Conservation (phyloP, 176 grass and related monocot genomes). For the Aegilops tauschii region DNA sequence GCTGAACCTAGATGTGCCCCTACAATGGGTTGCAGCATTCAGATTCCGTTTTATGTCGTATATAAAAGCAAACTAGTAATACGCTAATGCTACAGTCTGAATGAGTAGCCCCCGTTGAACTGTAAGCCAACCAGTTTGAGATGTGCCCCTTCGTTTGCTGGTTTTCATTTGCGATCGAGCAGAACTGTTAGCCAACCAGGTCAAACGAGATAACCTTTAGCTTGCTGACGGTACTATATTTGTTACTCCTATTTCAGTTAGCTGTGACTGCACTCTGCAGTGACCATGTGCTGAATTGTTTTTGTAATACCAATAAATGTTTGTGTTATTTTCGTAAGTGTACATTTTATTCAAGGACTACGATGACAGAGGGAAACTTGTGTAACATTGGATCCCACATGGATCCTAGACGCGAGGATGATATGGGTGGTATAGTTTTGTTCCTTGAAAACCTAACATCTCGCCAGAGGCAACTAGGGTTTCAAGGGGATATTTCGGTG, state of each 20-base stretch:
- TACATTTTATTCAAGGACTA: no score
- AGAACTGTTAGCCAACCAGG: neutral
- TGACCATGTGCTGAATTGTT: neutral
- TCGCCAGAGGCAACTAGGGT: no score
- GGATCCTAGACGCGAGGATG: no score
- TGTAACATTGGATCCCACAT: no score
- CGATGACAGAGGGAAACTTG: no score
- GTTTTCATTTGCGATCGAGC: neutral
- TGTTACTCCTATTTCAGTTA: neutral
- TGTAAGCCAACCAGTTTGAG: no score
- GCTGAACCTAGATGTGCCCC: conserved; percentile 23
- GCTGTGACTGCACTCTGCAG: neutral
- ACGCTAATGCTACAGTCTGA: conserved; percentile 1
- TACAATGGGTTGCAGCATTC: conserved; percentile 13
- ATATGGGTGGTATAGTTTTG: no score
- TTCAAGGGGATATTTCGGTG: no score
- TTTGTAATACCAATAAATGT: no score
- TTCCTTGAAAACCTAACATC: no score
- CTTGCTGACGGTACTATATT: neutral
- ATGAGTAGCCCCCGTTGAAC: neutral
- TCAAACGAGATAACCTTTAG: neutral
- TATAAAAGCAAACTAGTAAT: neutral
- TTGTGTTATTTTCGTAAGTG: no score
- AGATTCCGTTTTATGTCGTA: neutral
- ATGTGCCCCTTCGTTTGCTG: neutral